phyloP scores from a whole-genome alignment of 768 basidiomycete genomes.

The Vararia minispora region DNA sequence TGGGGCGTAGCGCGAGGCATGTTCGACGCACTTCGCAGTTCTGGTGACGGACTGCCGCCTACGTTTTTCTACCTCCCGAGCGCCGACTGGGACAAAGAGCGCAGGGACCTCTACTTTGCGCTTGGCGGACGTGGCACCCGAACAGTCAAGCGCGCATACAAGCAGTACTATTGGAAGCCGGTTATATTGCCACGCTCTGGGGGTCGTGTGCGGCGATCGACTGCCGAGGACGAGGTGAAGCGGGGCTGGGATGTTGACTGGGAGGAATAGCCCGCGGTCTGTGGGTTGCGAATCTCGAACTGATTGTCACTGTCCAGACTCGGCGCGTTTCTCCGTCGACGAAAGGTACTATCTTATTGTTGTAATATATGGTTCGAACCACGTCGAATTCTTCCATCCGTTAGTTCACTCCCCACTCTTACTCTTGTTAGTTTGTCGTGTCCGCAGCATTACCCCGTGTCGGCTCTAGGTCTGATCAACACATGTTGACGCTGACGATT shows the following conservation, averaged over 20 bases:
- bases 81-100: constrained; percentile 10
- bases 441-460: no score
- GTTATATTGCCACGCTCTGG: constrained; percentile 20
- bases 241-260: constrained; percentile 14
- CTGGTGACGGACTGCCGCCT: constrained; percentile 8
- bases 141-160: constrained; percentile 60
- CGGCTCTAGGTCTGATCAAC: no score
- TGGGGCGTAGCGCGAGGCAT: constrained; percentile 10
- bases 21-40: constrained; percentile 7
- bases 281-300: no score
- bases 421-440: no score
- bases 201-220: constrained; percentile 3
- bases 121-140: constrained; percentile 28
- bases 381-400: no score
- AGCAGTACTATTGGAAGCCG: constrained; percentile 76
- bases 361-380: no score
- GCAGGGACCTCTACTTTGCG: constrained; percentile 8
- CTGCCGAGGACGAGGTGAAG: not conserved
- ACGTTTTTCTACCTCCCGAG: constrained; percentile 11
- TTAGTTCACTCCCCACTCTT: no score
- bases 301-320: no score
- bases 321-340: no score
- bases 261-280: no score
- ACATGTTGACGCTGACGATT: no score
- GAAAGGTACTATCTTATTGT: no score